These are phyloP conservation scores for Paecilomyces dactylethromorphus DNA, from an alignment of 2,329 filamentous ascomycete genomes.

Conservation along the genomic window DNA sequence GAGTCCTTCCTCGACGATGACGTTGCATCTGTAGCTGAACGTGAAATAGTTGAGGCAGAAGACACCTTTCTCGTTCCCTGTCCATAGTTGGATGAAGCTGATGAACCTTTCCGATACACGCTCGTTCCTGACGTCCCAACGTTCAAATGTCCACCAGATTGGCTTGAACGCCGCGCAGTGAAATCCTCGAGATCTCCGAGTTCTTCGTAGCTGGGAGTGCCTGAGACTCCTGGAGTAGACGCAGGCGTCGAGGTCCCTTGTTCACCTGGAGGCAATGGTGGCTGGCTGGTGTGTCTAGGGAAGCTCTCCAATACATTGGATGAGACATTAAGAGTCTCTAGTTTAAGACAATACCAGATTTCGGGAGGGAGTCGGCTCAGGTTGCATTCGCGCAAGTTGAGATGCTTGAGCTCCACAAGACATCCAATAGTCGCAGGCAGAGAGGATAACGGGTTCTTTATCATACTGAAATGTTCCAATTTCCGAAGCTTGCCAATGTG, in stretches of 20 bases:
- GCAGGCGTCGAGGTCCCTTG: slow-evolving; percentile 35
- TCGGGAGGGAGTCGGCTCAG: slow-evolving; percentile 81
- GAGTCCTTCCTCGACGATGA: slow-evolving; percentile 75
- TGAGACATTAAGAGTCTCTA: slow-evolving; percentile 90
- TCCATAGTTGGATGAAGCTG: slow-evolving; percentile 75
- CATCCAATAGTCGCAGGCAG: slow-evolving; percentile 85
- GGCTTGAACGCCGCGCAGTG: slow-evolving; percentile 68
- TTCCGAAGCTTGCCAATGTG: slow-evolving; percentile 77
- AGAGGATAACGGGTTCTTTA: slow-evolving; percentile 79
- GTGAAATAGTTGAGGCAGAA: slow-evolving; percentile 70
- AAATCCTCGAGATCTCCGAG: slow-evolving; percentile 60
- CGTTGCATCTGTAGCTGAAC: slow-evolving; percentile 53
- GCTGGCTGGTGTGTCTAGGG: slow-evolving; percentile 67
- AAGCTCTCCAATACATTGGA: slow-evolving; percentile 90
- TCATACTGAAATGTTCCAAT: slow-evolving; percentile 88
- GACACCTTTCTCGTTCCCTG: slow-evolving; percentile 81
- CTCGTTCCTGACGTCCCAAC: slow-evolving; percentile 65
- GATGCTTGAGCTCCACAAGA: slow-evolving; percentile 71
- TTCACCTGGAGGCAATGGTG: slow-evolving; percentile 56
- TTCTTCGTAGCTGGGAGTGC: slow-evolving; percentile 71
- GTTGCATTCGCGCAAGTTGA: slow-evolving; percentile 92
- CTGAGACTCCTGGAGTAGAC: slow-evolving; percentile 45
- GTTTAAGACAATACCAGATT: slow-evolving; percentile 87
- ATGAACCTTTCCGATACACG: slow-evolving; percentile 66
- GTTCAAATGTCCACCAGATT: slow-evolving; percentile 70